Base-by-base conservation (phyloP, 305 asterid genomes). In the Solanum aculeatissimum region DNA sequence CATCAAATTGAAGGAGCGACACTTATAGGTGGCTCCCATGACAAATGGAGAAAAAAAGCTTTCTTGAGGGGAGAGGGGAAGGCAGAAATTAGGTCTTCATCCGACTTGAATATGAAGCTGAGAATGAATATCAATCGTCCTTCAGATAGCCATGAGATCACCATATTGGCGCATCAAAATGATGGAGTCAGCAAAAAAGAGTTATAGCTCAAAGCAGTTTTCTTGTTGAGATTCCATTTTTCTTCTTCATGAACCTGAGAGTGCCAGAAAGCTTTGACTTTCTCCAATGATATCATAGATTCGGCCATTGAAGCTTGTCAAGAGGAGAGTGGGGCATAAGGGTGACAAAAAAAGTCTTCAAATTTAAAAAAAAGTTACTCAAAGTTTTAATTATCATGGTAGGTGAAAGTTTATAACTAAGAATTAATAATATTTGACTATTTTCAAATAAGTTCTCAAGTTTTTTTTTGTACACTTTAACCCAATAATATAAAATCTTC, bases 231-330 rank as follows among this genome's bases (percentile, higher is more conserved):
- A 75, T 92, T 95, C 97, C 98, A 91, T 72, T 91, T 93, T 9
- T 92, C 96, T 40, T 93, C 97, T 51, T 96, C 92, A 85, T 94
- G 96, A 85, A 96, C 84, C 89, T 96, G 96, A 27, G 98, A 91
- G 86, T 92, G 94, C 94, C 91, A 92, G 85, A 92, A 93, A n/a
- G 91, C 90, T 89, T 93, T 94, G 88, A 94, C 66, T 82, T 88
- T 90, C 14, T 92, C 97, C 85, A 91, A 35, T 12, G 99, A 92
- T 82, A 91, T 69, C 80, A 89, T 40, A 19, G 84, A 55, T 77
- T 86, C 89, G 87, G 94, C 97, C 98, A 94, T 91, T 81, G 62
- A 38, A 87, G 35, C 82, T 82, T 81, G 25, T 66, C 25, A 58
- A 43, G 74, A 35, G 18, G 63, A 35, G 66, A 57, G 49, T 62